These are phyloP conservation scores for Leccinum ochraceum DNA, from an alignment of 768 basidiomycete genomes.

Conservation along the genomic window DNA sequence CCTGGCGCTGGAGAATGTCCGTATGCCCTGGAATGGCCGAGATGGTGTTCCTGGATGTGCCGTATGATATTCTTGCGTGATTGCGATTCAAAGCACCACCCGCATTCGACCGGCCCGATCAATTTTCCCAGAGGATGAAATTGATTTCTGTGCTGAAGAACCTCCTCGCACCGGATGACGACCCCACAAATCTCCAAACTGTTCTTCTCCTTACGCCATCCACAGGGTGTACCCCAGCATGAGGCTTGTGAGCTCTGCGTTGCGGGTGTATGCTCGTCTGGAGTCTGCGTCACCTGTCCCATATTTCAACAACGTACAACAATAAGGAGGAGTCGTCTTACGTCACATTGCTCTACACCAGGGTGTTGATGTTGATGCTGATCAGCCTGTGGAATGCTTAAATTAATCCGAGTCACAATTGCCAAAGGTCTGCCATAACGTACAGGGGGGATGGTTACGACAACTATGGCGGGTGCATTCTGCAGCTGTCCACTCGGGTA, in stretches of 20 bases:
- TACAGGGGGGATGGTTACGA: neutral
- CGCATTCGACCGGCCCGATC: neutral
- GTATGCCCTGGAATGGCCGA: neutral
- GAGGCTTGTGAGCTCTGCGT: neutral
- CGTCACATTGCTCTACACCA: neutral
- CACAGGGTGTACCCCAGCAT: neutral
- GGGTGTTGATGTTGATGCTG: neutral
- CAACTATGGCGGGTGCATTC: neutral
- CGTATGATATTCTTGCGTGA: constrained; percentile 6
- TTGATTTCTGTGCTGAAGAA: neutral
- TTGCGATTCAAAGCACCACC: neutral
- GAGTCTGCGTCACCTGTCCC: neutral
- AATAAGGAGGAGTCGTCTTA: neutral
- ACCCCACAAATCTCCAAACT: neutral
- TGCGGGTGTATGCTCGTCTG: neutral
- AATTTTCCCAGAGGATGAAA: neutral
- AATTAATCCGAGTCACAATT: neutral
- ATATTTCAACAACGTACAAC: neutral
- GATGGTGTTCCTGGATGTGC: constrained; percentile 1
- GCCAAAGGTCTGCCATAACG: neutral
- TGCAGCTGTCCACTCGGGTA: neutral
- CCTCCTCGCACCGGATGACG: neutral
- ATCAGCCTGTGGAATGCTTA: neutral
- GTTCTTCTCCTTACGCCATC: neutral
- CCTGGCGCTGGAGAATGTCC: neutral